These are phyloP conservation scores for Mycena haematopus DNA, from an alignment of 768 basidiomycete species.

Conservation along the genomic window DNA sequence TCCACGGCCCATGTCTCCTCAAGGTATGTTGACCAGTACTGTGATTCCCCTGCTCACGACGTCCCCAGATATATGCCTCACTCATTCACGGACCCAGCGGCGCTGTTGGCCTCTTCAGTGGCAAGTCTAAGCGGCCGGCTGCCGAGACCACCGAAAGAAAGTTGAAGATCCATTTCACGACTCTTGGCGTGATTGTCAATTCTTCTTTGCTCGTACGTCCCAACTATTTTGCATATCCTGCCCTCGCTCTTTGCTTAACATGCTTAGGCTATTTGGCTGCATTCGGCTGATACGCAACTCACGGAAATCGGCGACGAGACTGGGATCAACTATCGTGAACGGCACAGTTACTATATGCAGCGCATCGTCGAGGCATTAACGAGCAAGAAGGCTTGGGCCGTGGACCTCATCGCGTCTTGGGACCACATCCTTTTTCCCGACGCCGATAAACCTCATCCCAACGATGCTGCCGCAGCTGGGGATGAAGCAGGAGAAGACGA, in stretches of 20 bases:
- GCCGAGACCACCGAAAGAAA: not conserved
- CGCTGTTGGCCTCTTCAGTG: conserved; percentile 3
- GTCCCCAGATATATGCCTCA: conserved; percentile 2
- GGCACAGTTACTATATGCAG: conserved; percentile 1
- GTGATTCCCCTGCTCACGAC: not conserved
- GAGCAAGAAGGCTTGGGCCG: not conserved
- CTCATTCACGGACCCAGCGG: conserved; percentile 12
- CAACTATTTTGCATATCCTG: no score
- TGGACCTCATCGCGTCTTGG: conserved; percentile 1
- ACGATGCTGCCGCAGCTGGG: not conserved
- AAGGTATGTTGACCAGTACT: not conserved
- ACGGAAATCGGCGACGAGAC: conserved; percentile 9
- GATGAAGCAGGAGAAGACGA: conserved; percentile 1
- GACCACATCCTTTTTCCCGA: conserved; percentile 9
- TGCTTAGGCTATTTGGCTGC: not conserved
- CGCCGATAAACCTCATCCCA: not conserved
- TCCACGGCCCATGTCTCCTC: not conserved
- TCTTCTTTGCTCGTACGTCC: not conserved
- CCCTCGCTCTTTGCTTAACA: not conserved
- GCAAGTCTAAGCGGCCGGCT: not conserved
- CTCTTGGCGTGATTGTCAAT: conserved; percentile 3
- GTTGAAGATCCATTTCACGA: not conserved
- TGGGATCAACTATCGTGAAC: conserved; percentile 1
- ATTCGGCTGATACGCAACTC: conserved; percentile 8
- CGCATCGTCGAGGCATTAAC: conserved; percentile 3